Evolutionary conservation across 2,329 filamentous ascomycete genomes (phyloP).

Genomic region (Zymoseptoria passerinii): DNA sequence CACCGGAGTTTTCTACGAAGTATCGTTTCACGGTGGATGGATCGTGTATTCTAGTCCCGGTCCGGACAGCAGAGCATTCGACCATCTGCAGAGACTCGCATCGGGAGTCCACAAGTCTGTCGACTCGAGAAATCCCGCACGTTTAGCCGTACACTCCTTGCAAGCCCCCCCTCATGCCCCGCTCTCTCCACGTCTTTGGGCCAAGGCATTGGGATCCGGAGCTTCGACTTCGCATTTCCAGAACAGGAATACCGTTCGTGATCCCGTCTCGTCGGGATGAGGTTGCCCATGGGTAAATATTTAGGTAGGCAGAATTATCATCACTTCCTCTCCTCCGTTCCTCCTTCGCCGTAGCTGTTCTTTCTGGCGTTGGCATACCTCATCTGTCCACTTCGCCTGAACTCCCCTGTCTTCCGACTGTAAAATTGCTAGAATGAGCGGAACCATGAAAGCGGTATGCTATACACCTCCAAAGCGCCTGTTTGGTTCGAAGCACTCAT

Average conservation of each 20-base stretch:
- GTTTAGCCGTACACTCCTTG: not conserved
- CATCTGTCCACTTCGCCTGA: not conserved
- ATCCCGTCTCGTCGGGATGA: not conserved
- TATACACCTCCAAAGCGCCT: not conserved
- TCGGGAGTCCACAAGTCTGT: too few species aligned
- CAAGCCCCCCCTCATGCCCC: not conserved
- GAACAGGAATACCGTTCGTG: not conserved
- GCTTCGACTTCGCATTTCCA: not conserved
- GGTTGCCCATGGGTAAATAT: not conserved
- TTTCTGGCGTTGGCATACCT: not conserved
- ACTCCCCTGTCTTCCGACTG: not conserved
- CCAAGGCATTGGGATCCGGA: not conserved
- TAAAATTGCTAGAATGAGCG: not conserved
- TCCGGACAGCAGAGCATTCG: not conserved
- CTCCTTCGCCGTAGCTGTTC: not conserved
- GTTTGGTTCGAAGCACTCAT: not conserved
- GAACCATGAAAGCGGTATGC: conserved; percentile 25
- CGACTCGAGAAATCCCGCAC: too few species aligned
- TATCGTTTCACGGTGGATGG: too few species aligned
- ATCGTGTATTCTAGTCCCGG: not conserved
- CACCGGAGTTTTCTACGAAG: too few species aligned
- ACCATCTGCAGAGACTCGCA: not conserved
- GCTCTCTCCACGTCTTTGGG: not conserved
- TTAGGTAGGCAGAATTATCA: not conserved
- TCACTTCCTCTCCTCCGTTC: not conserved